phyloP scores from a whole-genome alignment of 2,329 filamentous ascomycete genomes.

The Calonectria pteridis region DNA sequence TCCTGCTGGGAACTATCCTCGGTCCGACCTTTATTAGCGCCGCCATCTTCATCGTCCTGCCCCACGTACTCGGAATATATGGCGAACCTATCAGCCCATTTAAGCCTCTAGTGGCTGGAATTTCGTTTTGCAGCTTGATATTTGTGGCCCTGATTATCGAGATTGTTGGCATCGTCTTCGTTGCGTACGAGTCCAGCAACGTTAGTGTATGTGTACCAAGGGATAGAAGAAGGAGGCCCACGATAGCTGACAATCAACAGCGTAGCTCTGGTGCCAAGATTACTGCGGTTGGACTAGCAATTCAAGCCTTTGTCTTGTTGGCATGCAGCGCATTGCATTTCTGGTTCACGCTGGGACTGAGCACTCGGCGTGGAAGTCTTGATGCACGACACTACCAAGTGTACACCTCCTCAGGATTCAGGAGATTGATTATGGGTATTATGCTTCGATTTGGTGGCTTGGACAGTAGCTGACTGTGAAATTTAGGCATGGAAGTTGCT shows the following conservation, averaged over 20 bases:
- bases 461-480: conserved; percentile 18
- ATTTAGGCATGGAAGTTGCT: conserved; percentile 53
- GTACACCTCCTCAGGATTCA: conserved; percentile 59
- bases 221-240: not conserved
- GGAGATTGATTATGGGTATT: conserved; percentile 59
- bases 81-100: conserved; percentile 56
- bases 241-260: conserved; percentile 39
- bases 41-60: conserved; percentile 59
- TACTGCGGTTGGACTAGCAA: conserved; percentile 57
- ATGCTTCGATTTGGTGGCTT: not conserved
- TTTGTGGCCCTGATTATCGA: conserved; percentile 53
- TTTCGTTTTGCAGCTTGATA: conserved; percentile 51
- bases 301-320: conserved; percentile 57
- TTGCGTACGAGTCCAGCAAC: conserved; percentile 50
- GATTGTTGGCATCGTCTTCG: conserved; percentile 56
- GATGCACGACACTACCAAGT: conserved; percentile 55
- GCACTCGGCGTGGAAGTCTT: conserved; percentile 52
- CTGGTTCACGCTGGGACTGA: conserved; percentile 56
- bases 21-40: conserved; percentile 61
- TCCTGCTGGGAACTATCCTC: conserved; percentile 60
- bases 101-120: conserved; percentile 49
- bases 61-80: conserved; percentile 61
- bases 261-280: conserved; percentile 52
- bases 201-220: conserved; percentile 50
- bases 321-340: conserved; percentile 54